Evolutionary conservation across 768 basidiomycete species (phyloP), one percentile per base, ranked within the genome.

Genomic region (Dacryopinax spathularia): DNA sequence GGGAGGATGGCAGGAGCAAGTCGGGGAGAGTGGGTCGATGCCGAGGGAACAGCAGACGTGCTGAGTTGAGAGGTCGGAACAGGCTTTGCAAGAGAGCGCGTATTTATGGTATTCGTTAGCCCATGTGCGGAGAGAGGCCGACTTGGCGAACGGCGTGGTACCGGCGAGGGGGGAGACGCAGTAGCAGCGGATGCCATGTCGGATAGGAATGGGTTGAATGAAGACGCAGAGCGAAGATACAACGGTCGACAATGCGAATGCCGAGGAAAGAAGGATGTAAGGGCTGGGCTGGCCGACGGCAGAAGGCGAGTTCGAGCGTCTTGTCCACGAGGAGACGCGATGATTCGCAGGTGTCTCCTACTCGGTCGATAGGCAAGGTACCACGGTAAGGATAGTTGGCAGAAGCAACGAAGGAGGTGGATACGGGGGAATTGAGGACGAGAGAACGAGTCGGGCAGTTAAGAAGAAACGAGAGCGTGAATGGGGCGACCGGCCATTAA

Each of bases 181-280:
- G 48, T 56, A 13, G 48, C 48, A 29, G 48, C 48, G 29, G 48
- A 56, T 56, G 48, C 48, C 48, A 56, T 56, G 48, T 56, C 22
- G 18, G 5, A 10, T 22, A 29, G 10, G 48, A 27, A 9, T 3
- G 9, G 48, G 48, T 15, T 56, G 48, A 56, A 56, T 6, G 48
- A 27, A 56, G 25, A 56, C 25, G 48, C 25, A 29, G 18, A 29
- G 15, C 9, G 48, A 27, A 13, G 29, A 29, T 56, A 25, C 25
- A 15, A 56, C 15, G 48, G 12, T 13, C 48, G 48, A 56, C 25
- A 29, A 31, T 20, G 48, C 48, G 48, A 56, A 56, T 22, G 48
- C 48, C 48, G 48, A 56, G 48, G 48, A 18, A 56, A 27, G 48
- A 31, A 31, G 48, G 48, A 56, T 10, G 31, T 15, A 41, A 41